Evolutionary conservation across 1,284 basidiomycete genomes (phyloP).

Genomic region (Austroboletus rostrupii): DNA sequence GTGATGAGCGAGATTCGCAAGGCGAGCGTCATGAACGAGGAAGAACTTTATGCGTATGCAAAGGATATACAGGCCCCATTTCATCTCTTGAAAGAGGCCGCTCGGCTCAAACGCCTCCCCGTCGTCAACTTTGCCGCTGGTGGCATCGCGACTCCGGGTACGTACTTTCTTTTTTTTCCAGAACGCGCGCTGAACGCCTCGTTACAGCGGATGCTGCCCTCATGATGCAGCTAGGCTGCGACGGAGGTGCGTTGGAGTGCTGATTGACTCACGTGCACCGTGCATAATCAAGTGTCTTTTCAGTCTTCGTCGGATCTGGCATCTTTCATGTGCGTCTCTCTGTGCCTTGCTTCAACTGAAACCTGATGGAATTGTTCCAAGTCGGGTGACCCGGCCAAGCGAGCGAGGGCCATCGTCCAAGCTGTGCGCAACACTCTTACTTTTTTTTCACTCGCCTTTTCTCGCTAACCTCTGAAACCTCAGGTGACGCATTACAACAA

Average conservation of each 20-base stretch:
- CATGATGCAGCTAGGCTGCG: constrained; percentile 99
- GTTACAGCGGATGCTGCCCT: constrained; percentile 88
- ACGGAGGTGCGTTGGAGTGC: constrained; percentile 75
- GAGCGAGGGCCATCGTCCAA: constrained; percentile 96
- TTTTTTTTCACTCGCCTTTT: constrained; percentile 3
- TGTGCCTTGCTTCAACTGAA: background rate
- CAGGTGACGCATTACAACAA: constrained; percentile 95
- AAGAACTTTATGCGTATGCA: constrained; percentile 93
- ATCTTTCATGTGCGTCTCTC: constrained; percentile 77
- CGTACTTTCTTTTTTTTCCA: constrained; percentile 13
- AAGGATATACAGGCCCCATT: constrained; percentile 96
- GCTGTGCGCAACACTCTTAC: constrained; percentile 51
- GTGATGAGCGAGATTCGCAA: constrained; percentile 84
- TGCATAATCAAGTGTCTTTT: constrained; percentile 7
- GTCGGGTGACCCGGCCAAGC: constrained; percentile 92
- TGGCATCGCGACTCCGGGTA: constrained; percentile 93
- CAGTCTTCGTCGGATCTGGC: constrained; percentile 92
- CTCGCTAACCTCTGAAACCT: constrained; percentile 8
- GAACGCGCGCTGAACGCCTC: background rate
- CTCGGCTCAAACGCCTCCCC: constrained; percentile 87
- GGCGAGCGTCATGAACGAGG: constrained; percentile 85
- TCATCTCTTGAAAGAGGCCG: constrained; percentile 95
- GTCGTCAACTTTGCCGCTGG: constrained; percentile 97
- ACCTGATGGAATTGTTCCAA: constrained; percentile 26
- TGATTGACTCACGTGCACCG: constrained; percentile 1